A percentile compares a stretch with the other conserved stretches of the same genome.
Conservation (phyloP, 2,329 filamentous ascomycete genomes). For the Ophiostoma fasciatum region DNA sequence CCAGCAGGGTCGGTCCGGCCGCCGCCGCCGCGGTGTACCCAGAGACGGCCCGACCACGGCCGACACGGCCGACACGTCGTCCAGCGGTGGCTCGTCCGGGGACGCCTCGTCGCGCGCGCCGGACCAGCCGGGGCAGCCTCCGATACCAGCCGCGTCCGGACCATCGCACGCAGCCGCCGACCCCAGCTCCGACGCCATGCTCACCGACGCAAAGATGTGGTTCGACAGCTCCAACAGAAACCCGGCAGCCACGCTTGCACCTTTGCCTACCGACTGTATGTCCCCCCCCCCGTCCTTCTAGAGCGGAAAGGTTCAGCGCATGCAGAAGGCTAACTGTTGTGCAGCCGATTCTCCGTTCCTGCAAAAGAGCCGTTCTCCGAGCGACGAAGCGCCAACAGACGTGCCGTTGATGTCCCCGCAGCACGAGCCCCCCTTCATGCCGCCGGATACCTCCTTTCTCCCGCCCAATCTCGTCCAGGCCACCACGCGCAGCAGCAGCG, state of each 20-base stretch:
- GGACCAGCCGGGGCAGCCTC: too few relatives aligned
- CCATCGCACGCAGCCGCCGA: slow-evolving; percentile 22
- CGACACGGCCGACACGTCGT: too few relatives aligned
- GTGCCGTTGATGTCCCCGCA: slow-evolving; percentile 12
- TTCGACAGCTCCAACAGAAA: slow-evolving; percentile 40
- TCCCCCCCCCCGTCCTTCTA: too few relatives aligned
- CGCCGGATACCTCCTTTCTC: slow-evolving; percentile 1
- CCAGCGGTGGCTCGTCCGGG: too few relatives aligned
- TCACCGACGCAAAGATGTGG: slow-evolving; percentile 38
- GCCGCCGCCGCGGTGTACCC: too few relatives aligned
- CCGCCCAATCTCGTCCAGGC: neutral
- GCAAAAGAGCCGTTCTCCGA: slow-evolving; percentile 37
- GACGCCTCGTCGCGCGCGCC: too few relatives aligned
- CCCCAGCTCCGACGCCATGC: slow-evolving; percentile 32
- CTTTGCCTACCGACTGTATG: too few relatives aligned
- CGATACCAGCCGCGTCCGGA: too few relatives aligned
- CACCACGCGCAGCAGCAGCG: slow-evolving; percentile 41
- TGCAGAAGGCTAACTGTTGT: too few relatives aligned
- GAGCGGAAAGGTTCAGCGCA: neutral
- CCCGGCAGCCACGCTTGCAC: slow-evolving; percentile 26
- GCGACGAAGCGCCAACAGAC: slow-evolving; percentile 20
- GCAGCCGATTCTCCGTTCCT: slow-evolving; percentile 41
- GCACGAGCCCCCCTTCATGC: slow-evolving; percentile 5
- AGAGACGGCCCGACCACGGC: too few relatives aligned
- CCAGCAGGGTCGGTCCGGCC: too few relatives aligned